phyloP scores from a whole-genome alignment of 352 stramenopile genomes.

The Globisporangium cederbergense region DNA sequence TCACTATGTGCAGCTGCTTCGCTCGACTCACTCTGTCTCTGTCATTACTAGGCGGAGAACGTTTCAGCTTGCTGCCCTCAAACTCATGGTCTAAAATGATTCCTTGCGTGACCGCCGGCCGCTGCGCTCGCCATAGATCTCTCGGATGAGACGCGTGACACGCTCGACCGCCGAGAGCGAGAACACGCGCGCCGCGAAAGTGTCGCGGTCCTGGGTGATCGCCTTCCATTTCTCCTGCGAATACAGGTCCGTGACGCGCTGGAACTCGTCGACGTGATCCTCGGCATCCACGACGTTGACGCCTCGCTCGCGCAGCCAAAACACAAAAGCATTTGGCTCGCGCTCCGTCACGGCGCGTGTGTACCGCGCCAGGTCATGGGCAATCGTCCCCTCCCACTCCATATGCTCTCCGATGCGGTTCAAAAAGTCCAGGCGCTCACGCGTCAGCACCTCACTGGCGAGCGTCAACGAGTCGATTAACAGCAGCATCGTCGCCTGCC shows the following conservation, averaged over 20 bases:
- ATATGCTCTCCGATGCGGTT: constrained; percentile 75
- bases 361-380: constrained; percentile 75
- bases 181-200: constrained; percentile 35
- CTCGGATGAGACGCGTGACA: constrained; percentile 53
- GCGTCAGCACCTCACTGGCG: constrained; percentile 51
- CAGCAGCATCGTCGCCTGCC: constrained; percentile 78
- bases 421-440: constrained; percentile 56
- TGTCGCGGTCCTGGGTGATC: constrained; percentile 34
- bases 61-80: neutral
- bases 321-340: constrained; percentile 74
- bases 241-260: constrained; percentile 28
- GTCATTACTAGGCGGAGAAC: neutral
- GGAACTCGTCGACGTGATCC: constrained; percentile 52
- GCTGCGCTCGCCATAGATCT: constrained; percentile 58
- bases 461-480: constrained; percentile 73
- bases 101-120: constrained; percentile 41
- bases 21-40: neutral
- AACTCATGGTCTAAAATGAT: constrained; percentile 32
- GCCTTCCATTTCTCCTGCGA: constrained; percentile 41
- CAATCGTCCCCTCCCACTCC: constrained; percentile 83
- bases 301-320: constrained; percentile 54
- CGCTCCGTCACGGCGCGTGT: constrained; percentile 54
- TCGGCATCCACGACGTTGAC: constrained; percentile 25
- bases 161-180: constrained; percentile 55
- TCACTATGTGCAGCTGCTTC: neutral